A percentile compares a stretch with the other conserved stretches of the same genome.
phyloP scores from a whole-genome alignment of 164 flowering plant species.

The Protea cynaroides region DNA sequence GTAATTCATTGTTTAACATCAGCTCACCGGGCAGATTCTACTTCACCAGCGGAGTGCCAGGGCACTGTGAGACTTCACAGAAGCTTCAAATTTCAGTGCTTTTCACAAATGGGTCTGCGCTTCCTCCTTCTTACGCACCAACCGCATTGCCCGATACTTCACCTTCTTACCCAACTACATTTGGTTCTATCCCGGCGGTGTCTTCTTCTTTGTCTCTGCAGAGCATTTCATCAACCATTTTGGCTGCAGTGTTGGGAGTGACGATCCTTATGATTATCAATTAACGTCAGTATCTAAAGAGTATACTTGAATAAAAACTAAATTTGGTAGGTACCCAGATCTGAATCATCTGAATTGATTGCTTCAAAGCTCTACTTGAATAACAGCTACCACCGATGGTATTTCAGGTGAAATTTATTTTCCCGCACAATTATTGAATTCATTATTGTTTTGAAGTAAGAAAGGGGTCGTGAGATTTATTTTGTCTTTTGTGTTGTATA shows the following conservation, averaged over 20 bases:
- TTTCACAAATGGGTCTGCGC: slow-evolving; percentile 41
- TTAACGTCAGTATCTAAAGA: no score
- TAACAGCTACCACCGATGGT: no score
- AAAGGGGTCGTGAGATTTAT: no score
- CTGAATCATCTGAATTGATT: background rate
- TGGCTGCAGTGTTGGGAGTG: slow-evolving; percentile 16
- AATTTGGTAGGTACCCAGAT: slow-evolving; percentile 7
- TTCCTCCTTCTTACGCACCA: slow-evolving; percentile 28
- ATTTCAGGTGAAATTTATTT: no score
- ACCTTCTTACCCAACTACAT: slow-evolving; percentile 69
- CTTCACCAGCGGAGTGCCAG: slow-evolving; percentile 77
- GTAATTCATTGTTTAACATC: slow-evolving; percentile 81
- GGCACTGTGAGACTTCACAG: slow-evolving; percentile 73
- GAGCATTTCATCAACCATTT: slow-evolving; percentile 8
- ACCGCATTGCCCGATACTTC: slow-evolving; percentile 29
- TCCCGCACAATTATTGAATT: background rate
- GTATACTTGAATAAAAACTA: no score
- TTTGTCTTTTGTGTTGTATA: no score
- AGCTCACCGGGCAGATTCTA: slow-evolving; percentile 55
- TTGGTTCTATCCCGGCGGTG: slow-evolving; percentile 57
- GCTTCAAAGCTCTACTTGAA: no score
- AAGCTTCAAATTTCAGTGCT: slow-evolving; percentile 57
- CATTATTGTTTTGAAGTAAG: background rate
- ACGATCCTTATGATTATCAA: slow-evolving; percentile 10
- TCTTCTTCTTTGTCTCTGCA: slow-evolving; percentile 29